These are phyloP conservation scores for Leccinum barrowsii DNA, from an alignment of 768 basidiomycete genomes.

Conservation along the genomic window DNA sequence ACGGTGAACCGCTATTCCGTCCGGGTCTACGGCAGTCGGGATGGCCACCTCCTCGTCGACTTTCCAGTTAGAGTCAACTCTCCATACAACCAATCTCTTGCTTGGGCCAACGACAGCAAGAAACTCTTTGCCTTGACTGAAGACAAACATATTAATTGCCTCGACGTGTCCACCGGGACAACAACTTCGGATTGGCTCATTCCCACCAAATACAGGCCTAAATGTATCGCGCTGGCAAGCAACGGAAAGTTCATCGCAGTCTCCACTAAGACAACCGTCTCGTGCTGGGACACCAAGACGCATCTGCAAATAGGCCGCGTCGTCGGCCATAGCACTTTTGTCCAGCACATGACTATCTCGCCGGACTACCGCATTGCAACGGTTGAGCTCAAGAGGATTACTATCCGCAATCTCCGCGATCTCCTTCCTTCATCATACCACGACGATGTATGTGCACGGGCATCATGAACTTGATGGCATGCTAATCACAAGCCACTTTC, in stretches of 20 bases:
- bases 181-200: not conserved
- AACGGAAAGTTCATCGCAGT: not conserved
- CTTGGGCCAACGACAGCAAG: not conserved
- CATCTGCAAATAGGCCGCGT: not conserved
- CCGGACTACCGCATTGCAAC: not conserved
- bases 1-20: not conserved
- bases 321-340: not conserved
- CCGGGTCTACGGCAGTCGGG: not conserved
- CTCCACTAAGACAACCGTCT: not conserved
- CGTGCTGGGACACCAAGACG: not conserved
- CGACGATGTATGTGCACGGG: not conserved
- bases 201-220: not conserved
- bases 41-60: not conserved
- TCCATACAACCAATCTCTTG: not conserved
- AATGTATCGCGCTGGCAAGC: not conserved
- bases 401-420: not conserved
- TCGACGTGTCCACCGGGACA: not conserved
- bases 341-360: not conserved
- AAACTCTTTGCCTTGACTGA: not conserved
- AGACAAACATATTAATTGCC: not conserved
- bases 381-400: not conserved
- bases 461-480: not conserved
- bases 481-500: not conserved
- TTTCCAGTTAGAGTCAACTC: not conserved
- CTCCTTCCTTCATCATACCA: conserved; percentile 6